Base-by-base conservation (phyloP, 148 eudicot species). In the Limonium bicolor region DNA sequence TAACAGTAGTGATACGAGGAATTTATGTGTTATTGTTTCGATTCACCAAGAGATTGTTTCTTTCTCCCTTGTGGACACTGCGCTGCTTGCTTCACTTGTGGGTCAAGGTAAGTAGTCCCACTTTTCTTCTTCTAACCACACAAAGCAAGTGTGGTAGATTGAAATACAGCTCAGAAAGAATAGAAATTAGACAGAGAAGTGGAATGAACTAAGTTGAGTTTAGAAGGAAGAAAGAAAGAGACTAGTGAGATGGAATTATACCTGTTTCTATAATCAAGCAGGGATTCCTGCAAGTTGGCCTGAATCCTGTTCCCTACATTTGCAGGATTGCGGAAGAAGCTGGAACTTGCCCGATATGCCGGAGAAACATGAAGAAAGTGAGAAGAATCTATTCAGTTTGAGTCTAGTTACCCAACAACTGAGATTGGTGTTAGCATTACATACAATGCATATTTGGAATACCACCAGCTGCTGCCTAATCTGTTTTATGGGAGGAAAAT, bases 301-400 rank as follows among this genome's bases (percentile, higher is more conserved):
- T n/a, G n/a, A n/a, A n/a, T n/a, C n/a, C n/a, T 20, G 17, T 48
- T 48, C 20, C 23, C 20, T 21, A 26, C 22, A 20, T 8, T 34
- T 60, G 59, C 82, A 85, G 92, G 73, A 72, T 80, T 27, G 70
- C 64, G 10, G 80, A 85, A 63, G 73, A 69, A 65, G 74, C 71
- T 8, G 77, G 82, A 11, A 69, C 50, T 53, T 80, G 92, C 46
- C 92, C 86, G 3, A 67, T 72, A 40, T 85, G 92, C 41, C 68
- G 92, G 1, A 68, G 73, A 60, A 68, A 41, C 31, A 62, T 70
- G 60, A 85, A 77, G 81, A 77, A 77, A 72, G 86, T 77, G 36
- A 77, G 76, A 64, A 85, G 56, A 67, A 80, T 85, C 59, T 71
- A 63, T 61, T 40, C 73, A 21, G 86, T 67, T 46, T 80, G 63